Conservation (phyloP, 1,284 basidiomycete genomes). For the Spongispora temasekensis region DNA sequence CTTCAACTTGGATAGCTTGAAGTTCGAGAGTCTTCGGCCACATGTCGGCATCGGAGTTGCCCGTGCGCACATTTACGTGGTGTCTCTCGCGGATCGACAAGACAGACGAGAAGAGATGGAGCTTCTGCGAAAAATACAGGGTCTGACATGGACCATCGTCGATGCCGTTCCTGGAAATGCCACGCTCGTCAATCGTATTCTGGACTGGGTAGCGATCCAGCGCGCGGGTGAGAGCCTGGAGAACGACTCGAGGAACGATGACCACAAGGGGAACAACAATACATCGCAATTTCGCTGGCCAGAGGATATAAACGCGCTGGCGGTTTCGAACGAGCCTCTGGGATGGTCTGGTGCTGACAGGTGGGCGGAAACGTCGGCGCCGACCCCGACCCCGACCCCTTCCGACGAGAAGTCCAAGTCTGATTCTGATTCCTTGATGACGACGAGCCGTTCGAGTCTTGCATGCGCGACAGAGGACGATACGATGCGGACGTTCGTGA, state of each 20-base stretch:
- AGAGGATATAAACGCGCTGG: conserved; percentile 38
- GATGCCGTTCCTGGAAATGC: conserved; percentile 46
- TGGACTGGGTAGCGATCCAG: conserved; percentile 42
- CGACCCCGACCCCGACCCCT: background rate
- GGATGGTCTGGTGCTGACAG: conserved; percentile 37
- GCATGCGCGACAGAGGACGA: conserved; percentile 53
- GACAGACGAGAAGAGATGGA: conserved; percentile 31
- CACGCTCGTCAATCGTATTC: conserved; percentile 40
- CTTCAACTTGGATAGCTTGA: conserved; percentile 36
- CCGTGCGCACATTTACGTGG: conserved; percentile 48
- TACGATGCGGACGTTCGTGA: conserved; percentile 40
- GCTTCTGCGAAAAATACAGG: conserved; percentile 18
- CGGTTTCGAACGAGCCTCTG: conserved; percentile 31
- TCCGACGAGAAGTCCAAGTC: background rate
- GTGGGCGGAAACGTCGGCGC: conserved; percentile 26
- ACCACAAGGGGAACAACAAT: background rate
- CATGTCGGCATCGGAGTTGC: conserved; percentile 8
- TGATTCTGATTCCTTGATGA: background rate
- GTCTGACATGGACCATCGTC: conserved; percentile 54
- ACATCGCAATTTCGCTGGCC: conserved; percentile 49
- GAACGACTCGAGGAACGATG: background rate
- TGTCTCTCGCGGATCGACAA: conserved; percentile 42
- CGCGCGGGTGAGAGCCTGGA: conserved; percentile 29
- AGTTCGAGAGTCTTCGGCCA: conserved; percentile 4
- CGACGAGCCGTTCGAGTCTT: conserved; percentile 25